Evolutionary conservation across 768 basidiomycete genomes (phyloP).

Genomic region (Leucogyrophana mollusca): DNA sequence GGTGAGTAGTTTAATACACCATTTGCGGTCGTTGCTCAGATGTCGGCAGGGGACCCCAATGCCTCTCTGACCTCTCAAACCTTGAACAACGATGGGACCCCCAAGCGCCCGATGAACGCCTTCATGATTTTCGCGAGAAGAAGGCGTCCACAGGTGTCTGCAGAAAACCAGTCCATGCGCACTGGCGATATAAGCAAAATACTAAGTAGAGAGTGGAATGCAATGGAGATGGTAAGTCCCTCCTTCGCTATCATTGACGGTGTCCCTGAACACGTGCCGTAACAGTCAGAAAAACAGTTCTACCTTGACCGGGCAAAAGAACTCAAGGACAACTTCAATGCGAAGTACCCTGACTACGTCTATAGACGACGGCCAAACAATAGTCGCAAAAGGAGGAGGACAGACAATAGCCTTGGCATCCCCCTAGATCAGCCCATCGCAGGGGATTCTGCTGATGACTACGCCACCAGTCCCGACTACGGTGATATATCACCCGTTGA

Average conservation of each 20-base stretch:
- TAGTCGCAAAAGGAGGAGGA: slow-evolving; percentile 62
- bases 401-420: slow-evolving; percentile 30
- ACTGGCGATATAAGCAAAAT: slow-evolving; percentile 91
- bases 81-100: slow-evolving; percentile 83
- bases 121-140: slow-evolving; percentile 92
- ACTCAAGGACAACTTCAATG: slow-evolving; percentile 83
- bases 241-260: slow-evolving; percentile 1
- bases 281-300: slow-evolving; percentile 78
- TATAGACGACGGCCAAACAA: slow-evolving; percentile 88
- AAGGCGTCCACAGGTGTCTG: slow-evolving; percentile 78
- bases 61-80: slow-evolving; percentile 69
- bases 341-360: slow-evolving; percentile 86
- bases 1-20: slow-evolving; percentile 32
- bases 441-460: slow-evolving; percentile 34
- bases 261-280: slow-evolving; percentile 7
- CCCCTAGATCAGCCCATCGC: slow-evolving; percentile 28
- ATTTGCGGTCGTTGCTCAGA: slow-evolving; percentile 13
- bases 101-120: slow-evolving; percentile 90
- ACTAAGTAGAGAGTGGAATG: slow-evolving; percentile 82
- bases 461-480: slow-evolving; percentile 22
- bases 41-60: slow-evolving; percentile 36
- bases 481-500: slow-evolving; percentile 43
- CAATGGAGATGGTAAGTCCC: slow-evolving; percentile 64
- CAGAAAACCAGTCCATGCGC: slow-evolving; percentile 87
- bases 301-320: slow-evolving; percentile 86